Evolutionary conservation across 495 filamentous ascomycete genomes (phyloP).

Genomic region (Aspergillus sparsus): DNA sequence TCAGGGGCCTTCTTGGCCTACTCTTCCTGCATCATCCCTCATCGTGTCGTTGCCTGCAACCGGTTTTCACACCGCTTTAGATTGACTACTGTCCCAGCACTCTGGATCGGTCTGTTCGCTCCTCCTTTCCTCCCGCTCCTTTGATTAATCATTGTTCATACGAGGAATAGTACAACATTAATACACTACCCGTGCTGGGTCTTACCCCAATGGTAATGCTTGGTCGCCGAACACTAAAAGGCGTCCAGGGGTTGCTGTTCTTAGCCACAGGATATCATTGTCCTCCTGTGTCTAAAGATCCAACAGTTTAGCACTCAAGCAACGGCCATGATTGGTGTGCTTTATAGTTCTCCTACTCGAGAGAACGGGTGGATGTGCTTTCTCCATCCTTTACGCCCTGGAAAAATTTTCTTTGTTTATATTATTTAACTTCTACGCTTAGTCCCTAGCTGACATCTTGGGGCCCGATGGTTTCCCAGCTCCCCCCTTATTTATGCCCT

Average conservation of each 20-base stretch:
- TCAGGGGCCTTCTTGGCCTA: neutral
- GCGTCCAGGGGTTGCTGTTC: constrained; percentile 3
- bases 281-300: constrained; percentile 6
- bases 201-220: constrained; percentile 6
- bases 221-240: constrained; percentile 6
- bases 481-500: constrained; percentile 2
- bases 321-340: constrained; percentile 14
- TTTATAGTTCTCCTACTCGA: neutral
- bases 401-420: constrained; percentile 2
- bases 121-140: constrained; percentile 18
- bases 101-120: constrained; percentile 22
- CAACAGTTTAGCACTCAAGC: constrained; percentile 11
- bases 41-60: constrained; percentile 2
- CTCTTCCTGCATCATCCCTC: neutral
- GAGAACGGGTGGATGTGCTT: constrained; percentile 12
- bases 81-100: constrained; percentile 29
- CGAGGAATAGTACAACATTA: constrained; percentile 18
- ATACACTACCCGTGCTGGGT: constrained; percentile 1
- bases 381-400: neutral
- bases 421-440: constrained; percentile 11
- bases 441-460: constrained; percentile 14
- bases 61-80: constrained; percentile 31
- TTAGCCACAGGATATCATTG: constrained; percentile 11
- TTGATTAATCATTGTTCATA: constrained; percentile 18
- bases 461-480: constrained; percentile 14